phyloP scores from a whole-genome alignment of 495 filamentous ascomycete genomes.

The Eremomyces bilateralis region DNA sequence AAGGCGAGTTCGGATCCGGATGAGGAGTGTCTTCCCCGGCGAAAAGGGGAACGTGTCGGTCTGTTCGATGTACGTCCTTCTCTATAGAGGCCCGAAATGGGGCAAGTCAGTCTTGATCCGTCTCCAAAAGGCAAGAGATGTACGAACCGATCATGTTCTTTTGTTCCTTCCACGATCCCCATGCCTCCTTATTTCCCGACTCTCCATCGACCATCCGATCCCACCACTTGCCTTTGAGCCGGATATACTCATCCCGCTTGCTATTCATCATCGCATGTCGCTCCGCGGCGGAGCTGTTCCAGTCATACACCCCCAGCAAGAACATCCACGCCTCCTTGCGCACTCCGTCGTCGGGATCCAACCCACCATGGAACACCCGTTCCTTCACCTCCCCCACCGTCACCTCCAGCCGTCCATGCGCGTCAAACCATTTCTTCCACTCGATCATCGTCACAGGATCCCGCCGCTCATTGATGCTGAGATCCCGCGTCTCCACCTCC shows the following conservation, averaged over 20 bases:
- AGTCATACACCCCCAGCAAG: slow-evolving; percentile 72
- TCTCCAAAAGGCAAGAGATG: slow-evolving; percentile 2
- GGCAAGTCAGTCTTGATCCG: slow-evolving; percentile 20
- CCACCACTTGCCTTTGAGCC: slow-evolving; percentile 92
- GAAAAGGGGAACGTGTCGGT: slow-evolving; percentile 80
- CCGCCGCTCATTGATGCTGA: slow-evolving; percentile 50
- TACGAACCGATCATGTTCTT: slow-evolving; percentile 71
- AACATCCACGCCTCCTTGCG: slow-evolving; percentile 95
- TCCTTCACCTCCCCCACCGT: slow-evolving; percentile 89
- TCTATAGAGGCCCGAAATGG: slow-evolving; percentile 37
- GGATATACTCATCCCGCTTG: slow-evolving; percentile 78
- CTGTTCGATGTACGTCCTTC: slow-evolving; percentile 94
- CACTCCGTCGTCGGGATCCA: slow-evolving; percentile 74
- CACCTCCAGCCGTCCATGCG: slow-evolving; percentile 44
- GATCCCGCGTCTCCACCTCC: slow-evolving; percentile 49
- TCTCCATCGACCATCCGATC: slow-evolving; percentile 56
- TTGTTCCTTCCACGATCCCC: slow-evolving; percentile 96
- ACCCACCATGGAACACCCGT: slow-evolving; percentile 81
- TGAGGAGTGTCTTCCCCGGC: slow-evolving; percentile 96
- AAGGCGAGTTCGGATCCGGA: slow-evolving; percentile 89
- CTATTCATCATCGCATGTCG: slow-evolving; percentile 61
- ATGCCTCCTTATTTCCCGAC: slow-evolving; percentile 50
- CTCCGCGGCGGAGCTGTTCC: slow-evolving; percentile 69
- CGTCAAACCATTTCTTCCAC: slow-evolving; percentile 74
- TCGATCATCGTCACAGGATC: slow-evolving; percentile 62